Evolutionary conservation across 1,139 yeast species (phyloP), one percentile per base, ranked within the genome.

Genomic region (Arxiozyma telluris): DNA sequence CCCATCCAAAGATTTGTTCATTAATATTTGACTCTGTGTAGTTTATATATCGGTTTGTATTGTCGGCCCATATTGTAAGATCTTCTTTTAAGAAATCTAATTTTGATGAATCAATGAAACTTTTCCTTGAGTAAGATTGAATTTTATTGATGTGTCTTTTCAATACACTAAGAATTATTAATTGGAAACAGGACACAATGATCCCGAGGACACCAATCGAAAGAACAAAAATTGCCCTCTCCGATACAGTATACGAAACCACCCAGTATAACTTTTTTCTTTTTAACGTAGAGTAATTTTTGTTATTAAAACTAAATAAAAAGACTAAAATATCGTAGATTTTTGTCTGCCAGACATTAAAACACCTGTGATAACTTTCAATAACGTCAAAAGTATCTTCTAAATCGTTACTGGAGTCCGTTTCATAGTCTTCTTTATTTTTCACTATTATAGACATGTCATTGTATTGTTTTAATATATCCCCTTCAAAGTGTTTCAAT

Each of bases 1-100:
- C 76, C 79, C 86, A 79, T 0, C 89, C 88, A 58, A 91, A 81
- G 21, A 89, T 60, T 46, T 84, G 80, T 6, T 75, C 69, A 66
- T 91, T 91, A 43, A 90, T 68, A 4, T 67, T 65, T 0, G 58
- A 52, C 64, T 87, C 80, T 11, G 78, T 73, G 1, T 61, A 55
- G 12, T 62, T 58, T 15, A 84, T 69, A 53, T 77, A 77, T 1
- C 53, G 54, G 60, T 84, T 85, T 0, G 87, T 78, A 23, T 74
- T 70, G 45, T 69, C 66, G 0, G 78, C 70, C 91, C 91, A 84
- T 3, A 60, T 57, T 0, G 54, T 49, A 42, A 66, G 51, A 39
- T 58, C 65, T 11, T 53, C 52, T 23, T 56, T 51, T 15, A 56
- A 44, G 17, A 54, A 44, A 3, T 51, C 52, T 46, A 45, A 41